Percentiles rank a stretch among this genome's conserved stretches.
Conservation (phyloP, 768 basidiomycete species). For the Daedaleopsis nitida region DNA sequence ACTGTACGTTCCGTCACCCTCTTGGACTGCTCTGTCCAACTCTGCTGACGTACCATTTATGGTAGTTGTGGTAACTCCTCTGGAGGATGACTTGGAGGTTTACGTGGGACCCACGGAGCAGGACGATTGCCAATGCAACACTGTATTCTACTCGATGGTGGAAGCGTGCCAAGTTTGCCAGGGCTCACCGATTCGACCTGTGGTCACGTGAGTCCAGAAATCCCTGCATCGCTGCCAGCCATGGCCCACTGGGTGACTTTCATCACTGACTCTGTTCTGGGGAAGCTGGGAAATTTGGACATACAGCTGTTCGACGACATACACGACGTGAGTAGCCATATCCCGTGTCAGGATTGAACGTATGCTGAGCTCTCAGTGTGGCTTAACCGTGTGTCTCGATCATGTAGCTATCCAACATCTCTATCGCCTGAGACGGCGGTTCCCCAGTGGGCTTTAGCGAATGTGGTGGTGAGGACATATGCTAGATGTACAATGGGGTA, state of each 20-base stretch:
- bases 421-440: not conserved
- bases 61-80: not conserved
- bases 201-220: not conserved
- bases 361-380: too few species aligned
- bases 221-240: not conserved
- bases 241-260: too few species aligned
- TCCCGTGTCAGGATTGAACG: not conserved
- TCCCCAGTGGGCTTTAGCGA: constrained; percentile 2
- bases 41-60: not conserved
- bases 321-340: not conserved
- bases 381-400: not conserved
- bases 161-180: not conserved
- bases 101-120: not conserved
- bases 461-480: not conserved
- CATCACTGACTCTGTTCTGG: not conserved
- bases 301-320: not conserved
- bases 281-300: too few species aligned
- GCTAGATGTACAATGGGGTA: not conserved
- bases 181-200: not conserved
- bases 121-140: not conserved
- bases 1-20: not conserved
- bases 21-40: not conserved
- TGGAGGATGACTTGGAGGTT: not conserved
- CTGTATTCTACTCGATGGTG: not conserved
- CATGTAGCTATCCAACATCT: not conserved